phyloP scores from a whole-genome alignment of 2,329 filamentous ascomycete genomes.

The Ciborinia camelliae region DNA sequence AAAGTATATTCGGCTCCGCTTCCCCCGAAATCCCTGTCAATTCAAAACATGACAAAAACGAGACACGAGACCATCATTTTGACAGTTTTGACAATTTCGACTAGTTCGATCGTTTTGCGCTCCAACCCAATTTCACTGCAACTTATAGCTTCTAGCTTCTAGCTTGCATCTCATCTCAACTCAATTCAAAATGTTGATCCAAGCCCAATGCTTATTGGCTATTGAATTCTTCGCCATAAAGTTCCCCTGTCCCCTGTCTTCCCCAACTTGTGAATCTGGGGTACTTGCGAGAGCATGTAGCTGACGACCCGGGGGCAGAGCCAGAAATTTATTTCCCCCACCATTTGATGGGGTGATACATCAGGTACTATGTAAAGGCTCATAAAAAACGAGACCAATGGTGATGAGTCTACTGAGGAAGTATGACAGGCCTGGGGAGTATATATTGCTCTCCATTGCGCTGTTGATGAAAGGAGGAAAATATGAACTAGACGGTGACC shows the following conservation, averaged over 20 bases:
- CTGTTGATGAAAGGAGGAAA: neutral
- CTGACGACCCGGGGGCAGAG: neutral
- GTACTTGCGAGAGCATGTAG: neutral
- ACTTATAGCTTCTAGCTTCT: neutral
- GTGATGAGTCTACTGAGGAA: neutral
- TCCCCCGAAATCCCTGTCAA: constrained; percentile 8
- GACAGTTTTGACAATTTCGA: too few species aligned
- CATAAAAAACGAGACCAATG: neutral
- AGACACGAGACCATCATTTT: neutral
- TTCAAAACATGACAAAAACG: neutral
- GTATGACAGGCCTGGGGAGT: neutral
- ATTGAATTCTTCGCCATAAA: neutral
- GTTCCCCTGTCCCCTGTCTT: neutral
- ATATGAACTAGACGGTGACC: neutral
- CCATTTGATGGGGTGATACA: neutral
- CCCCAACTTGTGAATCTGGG: constrained; percentile 1
- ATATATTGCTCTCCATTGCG: neutral
- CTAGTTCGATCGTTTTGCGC: neutral
- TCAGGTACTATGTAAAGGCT: neutral
- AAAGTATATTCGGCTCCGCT: constrained; percentile 1
- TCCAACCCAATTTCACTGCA: neutral
- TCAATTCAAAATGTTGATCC: neutral
- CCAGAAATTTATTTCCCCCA: neutral
- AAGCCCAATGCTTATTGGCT: neutral
- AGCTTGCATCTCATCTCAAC: neutral